Conservation (phyloP, 495 filamentous ascomycete genomes). For the Neurospora pannonica region DNA sequence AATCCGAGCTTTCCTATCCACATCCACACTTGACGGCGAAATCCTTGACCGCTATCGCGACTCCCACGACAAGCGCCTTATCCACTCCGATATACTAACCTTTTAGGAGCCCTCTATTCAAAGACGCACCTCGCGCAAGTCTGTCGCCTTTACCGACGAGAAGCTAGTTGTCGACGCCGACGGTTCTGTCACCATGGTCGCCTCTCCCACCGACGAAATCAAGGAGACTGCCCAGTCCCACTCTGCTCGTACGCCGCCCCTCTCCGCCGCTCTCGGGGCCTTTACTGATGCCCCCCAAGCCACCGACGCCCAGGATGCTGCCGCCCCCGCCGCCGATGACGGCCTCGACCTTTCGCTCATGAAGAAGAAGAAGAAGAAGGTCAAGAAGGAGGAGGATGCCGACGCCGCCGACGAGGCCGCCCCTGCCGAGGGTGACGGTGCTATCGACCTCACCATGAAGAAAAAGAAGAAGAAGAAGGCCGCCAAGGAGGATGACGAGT, state of each 20-base stretch:
- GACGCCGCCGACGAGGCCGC: conserved; percentile 39
- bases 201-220: conserved; percentile 50
- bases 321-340: conserved; percentile 41
- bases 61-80: conserved; percentile 1
- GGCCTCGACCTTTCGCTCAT: conserved; percentile 36
- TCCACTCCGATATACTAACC: conserved; percentile 19
- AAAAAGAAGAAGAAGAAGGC: conserved; percentile 96
- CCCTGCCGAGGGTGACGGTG: conserved; percentile 17
- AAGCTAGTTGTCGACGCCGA: conserved; percentile 75
- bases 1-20: background rate
- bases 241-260: conserved; percentile 50
- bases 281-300: conserved; percentile 38
- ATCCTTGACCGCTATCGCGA: background rate
- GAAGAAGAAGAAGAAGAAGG: conserved; percentile 75
- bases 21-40: background rate
- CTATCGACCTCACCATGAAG: conserved; percentile 62
- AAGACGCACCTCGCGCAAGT: conserved; percentile 60
- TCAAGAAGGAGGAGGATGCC: conserved; percentile 58
- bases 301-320: conserved; percentile 42
- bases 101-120: conserved; percentile 35
- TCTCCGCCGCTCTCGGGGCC: conserved; percentile 38
- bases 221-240: conserved; percentile 67
- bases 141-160: conserved; percentile 81
- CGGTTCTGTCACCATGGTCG: conserved; percentile 61
- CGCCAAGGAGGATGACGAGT: conserved; percentile 52